Base-by-base conservation (phyloP, 2,329 filamentous ascomycete genomes). In the Rugonectria rugulosa region DNA sequence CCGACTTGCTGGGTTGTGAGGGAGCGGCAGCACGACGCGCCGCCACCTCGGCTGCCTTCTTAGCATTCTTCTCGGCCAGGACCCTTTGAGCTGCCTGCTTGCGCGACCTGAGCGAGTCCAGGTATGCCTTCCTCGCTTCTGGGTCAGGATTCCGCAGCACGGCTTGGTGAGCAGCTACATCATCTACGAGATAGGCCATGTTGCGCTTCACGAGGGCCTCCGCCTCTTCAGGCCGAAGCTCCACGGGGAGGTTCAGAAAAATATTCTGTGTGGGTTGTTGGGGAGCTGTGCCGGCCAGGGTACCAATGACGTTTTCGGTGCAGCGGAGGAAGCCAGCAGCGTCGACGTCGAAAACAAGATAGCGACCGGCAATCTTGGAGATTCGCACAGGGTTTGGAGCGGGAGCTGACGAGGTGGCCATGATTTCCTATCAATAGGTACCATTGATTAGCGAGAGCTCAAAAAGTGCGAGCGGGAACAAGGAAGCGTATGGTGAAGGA, bases 241-340 rank as follows among this genome's bases (percentile, higher is more conserved):
- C 90, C 21, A 98, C 77, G 3, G 95, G 95, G 44, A 98, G 77
- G 40, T 93, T 91, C 55, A 94, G 84, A 71, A 98, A 98, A 54
- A 97, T 84, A 76, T 97, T 98, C 75, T 99, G 95, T 66, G 96
- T 94, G 6, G 93, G 92, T 53, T 92, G 88, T 75, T 98, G 93
- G 2, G 95, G 94, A 24, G 97, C 86, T 7, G 91, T 93, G 53
- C 95, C 95, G 56, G 91, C 88, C 51, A 97, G 81, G 26, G 95
- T 89, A 60, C 92, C 92, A 69, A 90, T 93, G 67, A 97, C 92
- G 72, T 91, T 88, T 77, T 97, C 85, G 66, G 86, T 80, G 59
- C 90, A 87, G 63, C 95, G 90, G 60, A 97, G 81, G 72, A 88
- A 84, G 66, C 89, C 87, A 57, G 92, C 89, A 61, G 88, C 86